Evolutionary conservation across 768 basidiomycete genomes (phyloP).

Genomic region (Tylopilus felleus): DNA sequence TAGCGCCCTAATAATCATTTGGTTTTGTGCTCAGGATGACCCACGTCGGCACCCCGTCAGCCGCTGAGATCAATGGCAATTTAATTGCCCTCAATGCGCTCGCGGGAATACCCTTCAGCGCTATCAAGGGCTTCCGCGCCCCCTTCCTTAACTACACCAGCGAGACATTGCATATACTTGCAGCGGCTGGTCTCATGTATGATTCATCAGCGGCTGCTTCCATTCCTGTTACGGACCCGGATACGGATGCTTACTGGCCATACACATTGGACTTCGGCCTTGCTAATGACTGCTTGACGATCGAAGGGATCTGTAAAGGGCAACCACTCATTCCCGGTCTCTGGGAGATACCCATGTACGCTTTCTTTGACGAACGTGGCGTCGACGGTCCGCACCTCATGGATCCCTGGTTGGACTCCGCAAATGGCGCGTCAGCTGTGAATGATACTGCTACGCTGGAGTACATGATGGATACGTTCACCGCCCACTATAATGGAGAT

Average conservation of each 20-base stretch:
- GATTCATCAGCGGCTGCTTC: neutral
- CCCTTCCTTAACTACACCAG: constrained; percentile 1
- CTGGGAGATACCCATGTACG: neutral
- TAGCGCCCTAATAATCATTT: neutral
- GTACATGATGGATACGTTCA: neutral
- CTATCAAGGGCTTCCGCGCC: neutral
- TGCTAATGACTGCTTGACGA: neutral
- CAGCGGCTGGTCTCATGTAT: neutral
- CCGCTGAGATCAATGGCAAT: constrained; percentile 2
- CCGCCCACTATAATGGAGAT: neutral
- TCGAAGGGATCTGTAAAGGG: neutral
- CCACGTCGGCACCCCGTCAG: neutral
- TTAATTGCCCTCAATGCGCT: neutral
- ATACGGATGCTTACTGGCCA: constrained; percentile 6
- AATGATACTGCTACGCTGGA: neutral
- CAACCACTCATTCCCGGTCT: neutral
- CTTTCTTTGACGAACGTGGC: neutral
- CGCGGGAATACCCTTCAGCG: neutral
- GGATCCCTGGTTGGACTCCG: neutral
- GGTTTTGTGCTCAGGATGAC: neutral
- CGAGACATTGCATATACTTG: neutral
- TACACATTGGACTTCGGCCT: constrained; percentile 5
- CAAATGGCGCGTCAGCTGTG: neutral
- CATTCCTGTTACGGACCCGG: constrained; percentile 1
- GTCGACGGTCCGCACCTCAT: neutral